Conservation (phyloP, 129 eudicot species). For the Artemisia argyi region DNA sequence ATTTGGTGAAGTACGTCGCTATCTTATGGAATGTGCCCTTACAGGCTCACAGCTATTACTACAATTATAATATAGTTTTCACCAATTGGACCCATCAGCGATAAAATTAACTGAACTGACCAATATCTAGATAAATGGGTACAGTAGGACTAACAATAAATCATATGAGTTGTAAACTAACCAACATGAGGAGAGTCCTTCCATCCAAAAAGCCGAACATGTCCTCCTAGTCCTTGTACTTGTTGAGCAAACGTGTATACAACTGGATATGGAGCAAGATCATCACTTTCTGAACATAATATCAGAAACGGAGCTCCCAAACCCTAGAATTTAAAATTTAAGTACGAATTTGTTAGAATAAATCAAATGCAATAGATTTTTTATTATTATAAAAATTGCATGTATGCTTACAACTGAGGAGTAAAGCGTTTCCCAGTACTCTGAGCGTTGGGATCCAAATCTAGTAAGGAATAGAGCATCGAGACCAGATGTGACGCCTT, state of each 20-base stretch:
- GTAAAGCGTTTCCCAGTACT: conserved; percentile 79
- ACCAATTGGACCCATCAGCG: background rate
- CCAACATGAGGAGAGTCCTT: conserved; percentile 63
- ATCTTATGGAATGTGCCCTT: no score
- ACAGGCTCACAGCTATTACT: no score
- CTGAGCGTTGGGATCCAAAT: conserved; percentile 73
- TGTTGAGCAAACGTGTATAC: conserved; percentile 64
- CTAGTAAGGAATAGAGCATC: conserved; percentile 87
- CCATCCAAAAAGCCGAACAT: conserved; percentile 68
- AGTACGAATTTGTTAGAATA: background rate
- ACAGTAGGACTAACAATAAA: background rate
- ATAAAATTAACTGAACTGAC: background rate
- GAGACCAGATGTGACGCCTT: conserved; percentile 67
- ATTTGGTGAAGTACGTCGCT: no score
- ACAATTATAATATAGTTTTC: no score
- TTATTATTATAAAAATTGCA: background rate
- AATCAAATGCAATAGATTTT: background rate
- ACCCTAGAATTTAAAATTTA: conserved; percentile 34
- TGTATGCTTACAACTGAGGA: conserved; percentile 72
- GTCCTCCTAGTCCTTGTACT: conserved; percentile 68
- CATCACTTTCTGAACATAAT: conserved; percentile 71
- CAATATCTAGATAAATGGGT: no score
- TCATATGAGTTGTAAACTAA: conserved; percentile 33
- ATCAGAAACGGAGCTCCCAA: conserved; percentile 81
- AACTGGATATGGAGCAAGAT: conserved; percentile 59